Base-by-base conservation (phyloP, 768 basidiomycete genomes). In the Auricularia auricula-judae region DNA sequence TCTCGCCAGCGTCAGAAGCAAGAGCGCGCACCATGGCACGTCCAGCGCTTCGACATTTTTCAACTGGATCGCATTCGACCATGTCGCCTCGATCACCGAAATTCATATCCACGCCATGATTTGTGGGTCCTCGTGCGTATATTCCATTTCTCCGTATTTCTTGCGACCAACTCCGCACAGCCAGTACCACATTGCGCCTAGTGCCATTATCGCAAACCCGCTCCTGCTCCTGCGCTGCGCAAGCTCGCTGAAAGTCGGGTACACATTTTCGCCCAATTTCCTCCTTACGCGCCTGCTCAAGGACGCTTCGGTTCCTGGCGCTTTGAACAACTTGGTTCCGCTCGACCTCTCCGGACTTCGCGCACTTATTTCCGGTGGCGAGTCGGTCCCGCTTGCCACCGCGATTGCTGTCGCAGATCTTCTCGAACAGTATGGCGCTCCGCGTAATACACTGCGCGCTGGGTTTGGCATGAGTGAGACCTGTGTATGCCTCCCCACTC, bases 31-130 rank as follows among this genome's bases (percentile, higher is more conserved):
- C 51, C 78, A 78, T 42, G 70, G 68, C 1, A 70, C 79, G 21
- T 75, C 74, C 1, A 68, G 74, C 0, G 64, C 68, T 4, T 74
- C 78, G 12, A 74, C 69, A 21, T 71, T 79, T 60, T 67, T 80
- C 65, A 80, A 80, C 68, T 80, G 79, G 79, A 79, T 80, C 7
- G 77, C 76, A 18, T 78, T 80, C 59, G 79, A 80, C 60, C 79
- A 80, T 62, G 77, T 80, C 34, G 79, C 79, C 2, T 77, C 76
- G 43, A 74, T 78, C 0, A 71, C 78, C 2, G 79, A 80, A 61
- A 72, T 79, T 66, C 79, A 80, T 62, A 65, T 80, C 2, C 74
- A 76, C 35, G 72, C 78, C 0, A 74, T 78, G 42, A 70, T 69
- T 8, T 71, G 71, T 36, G 54, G 72, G 29, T 67, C 70, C 39